phyloP scores from a whole-genome alignment of 345 rosid species.

The Eutrema yunnanense region DNA sequence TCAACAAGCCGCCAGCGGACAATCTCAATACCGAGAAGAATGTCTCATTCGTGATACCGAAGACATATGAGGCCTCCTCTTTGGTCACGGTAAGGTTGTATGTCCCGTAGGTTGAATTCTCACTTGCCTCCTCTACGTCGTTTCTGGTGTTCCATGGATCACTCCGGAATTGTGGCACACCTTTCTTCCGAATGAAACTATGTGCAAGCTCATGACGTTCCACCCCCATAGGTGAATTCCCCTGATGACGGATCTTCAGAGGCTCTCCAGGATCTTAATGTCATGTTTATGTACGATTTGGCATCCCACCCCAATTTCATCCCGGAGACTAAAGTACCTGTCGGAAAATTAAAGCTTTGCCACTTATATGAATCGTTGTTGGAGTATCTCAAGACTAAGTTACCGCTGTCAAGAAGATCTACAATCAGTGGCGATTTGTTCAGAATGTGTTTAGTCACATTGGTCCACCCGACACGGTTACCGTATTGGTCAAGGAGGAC shows the following conservation, averaged over 20 bases:
- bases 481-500: constrained; percentile 29
- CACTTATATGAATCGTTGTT: constrained; percentile 20
- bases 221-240: constrained; percentile 35
- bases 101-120: neutral
- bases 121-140: constrained; percentile 23
- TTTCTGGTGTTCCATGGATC: constrained; percentile 54
- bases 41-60: constrained; percentile 7
- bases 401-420: constrained; percentile 54
- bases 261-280: constrained; percentile 48
- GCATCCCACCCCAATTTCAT: constrained; percentile 79
- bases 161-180: constrained; percentile 15
- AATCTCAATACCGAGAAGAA: constrained; percentile 44
- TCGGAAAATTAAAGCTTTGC: constrained; percentile 73
- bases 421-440: neutral
- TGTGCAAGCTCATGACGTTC: neutral
- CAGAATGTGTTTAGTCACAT: constrained; percentile 17
- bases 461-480: constrained; percentile 44
- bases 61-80: constrained; percentile 39
- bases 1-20: constrained; percentile 10
- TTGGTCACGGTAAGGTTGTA: constrained; percentile 14
- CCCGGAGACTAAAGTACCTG: constrained; percentile 52
- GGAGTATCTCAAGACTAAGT: constrained; percentile 45
- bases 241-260: constrained; percentile 53
- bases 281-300: constrained; percentile 27
- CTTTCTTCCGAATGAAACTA: neutral